Evolutionary conservation across 192 early-diverging fungal species (phyloP).

Genomic region (Rhizophagus prolifer): DNA sequence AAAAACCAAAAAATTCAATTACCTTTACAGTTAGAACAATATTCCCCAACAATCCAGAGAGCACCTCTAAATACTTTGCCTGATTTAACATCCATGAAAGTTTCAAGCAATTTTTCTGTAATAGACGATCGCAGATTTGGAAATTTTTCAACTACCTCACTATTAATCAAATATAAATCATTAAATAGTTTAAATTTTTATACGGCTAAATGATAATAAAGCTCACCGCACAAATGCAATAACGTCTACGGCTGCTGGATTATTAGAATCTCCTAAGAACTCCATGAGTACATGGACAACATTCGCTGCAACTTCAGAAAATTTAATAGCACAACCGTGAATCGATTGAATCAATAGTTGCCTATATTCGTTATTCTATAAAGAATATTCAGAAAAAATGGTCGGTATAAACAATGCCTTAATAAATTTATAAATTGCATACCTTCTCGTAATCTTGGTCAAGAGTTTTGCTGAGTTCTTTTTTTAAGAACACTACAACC

Average conservation of each 20-base stretch:
- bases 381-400: slow-evolving; percentile 23
- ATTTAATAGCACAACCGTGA: slow-evolving; percentile 92
- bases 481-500: slow-evolving; percentile 89
- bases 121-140: slow-evolving; percentile 84
- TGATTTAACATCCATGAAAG: slow-evolving; percentile 87
- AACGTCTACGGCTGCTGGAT: slow-evolving; percentile 89
- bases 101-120: slow-evolving; percentile 73
- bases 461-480: slow-evolving; percentile 92
- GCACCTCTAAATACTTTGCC: slow-evolving; percentile 94
- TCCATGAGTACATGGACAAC: slow-evolving; percentile 96
- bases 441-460: slow-evolving; percentile 89
- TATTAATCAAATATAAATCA: slow-evolving; percentile 24
- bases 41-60: slow-evolving; percentile 99
- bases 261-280: slow-evolving; percentile 88
- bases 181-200: slow-evolving; percentile 8
- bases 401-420: not conserved
- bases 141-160: slow-evolving; percentile 96
- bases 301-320: slow-evolving; percentile 93
- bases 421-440: slow-evolving; percentile 17
- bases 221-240: slow-evolving; percentile 88
- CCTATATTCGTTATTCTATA: slow-evolving; percentile 86
- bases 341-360: slow-evolving; percentile 96
- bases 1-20: not conserved
- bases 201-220: not conserved
- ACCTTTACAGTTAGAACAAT: slow-evolving; percentile 64